Evolutionary conservation across 331 rosid species (phyloP).

Genomic region (Cydonia oblonga): DNA sequence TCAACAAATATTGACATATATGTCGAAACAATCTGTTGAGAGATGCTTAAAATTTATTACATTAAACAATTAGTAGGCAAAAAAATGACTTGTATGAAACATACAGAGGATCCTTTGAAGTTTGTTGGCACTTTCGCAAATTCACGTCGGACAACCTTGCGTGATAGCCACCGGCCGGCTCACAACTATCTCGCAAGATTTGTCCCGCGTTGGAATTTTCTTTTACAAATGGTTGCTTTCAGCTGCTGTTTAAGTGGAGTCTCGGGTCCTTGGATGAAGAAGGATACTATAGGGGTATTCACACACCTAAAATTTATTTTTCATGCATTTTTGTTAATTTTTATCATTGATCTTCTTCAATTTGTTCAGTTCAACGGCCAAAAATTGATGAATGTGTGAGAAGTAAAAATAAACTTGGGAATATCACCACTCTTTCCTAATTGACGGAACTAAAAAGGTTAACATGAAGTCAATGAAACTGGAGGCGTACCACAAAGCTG

Average conservation of each 20-base stretch:
- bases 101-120: fast-evolving
- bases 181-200: no score
- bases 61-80: no score
- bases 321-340: fast-evolving
- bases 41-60: no score
- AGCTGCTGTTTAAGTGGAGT: no score
- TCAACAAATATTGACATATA: no score
- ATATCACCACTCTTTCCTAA: background rate
- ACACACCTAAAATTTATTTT: no score
- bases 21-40: fast-evolving
- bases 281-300: no score
- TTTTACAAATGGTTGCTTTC: no score
- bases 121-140: background rate
- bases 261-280: no score
- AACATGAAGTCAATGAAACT: background rate
- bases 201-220: no score
- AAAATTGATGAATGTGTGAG: fast-evolving
- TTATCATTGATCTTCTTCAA: fast-evolving
- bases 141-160: background rate
- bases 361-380: fast-evolving
- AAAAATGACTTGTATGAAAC: no score
- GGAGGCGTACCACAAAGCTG: background rate
- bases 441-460: background rate
- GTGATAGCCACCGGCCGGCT: background rate
- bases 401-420: fast-evolving